Evolutionary conservation across 305 asterid genomes (phyloP).

Genomic region (Solanum hybrid): DNA sequence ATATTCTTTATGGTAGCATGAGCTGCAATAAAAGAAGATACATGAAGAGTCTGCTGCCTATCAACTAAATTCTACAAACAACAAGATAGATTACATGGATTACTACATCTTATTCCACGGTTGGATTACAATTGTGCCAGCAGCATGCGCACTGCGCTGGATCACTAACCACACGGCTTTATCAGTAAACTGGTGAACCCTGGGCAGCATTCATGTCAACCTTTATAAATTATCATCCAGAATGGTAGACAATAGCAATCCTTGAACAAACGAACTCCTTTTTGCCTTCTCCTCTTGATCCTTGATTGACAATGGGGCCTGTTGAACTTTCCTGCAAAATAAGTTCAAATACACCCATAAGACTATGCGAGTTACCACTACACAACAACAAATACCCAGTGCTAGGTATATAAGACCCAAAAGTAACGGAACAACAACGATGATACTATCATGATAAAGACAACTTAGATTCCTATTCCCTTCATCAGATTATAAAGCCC

Average conservation of each 20-base stretch:
- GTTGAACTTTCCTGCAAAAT: conserved; percentile 33
- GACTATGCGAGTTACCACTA: neutral
- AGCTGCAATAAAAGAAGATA: conserved; percentile 21
- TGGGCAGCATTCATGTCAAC: neutral
- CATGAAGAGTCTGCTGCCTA: conserved; percentile 15
- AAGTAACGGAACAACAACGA: neutral
- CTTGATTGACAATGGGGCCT: conserved; percentile 42
- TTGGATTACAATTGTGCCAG: neutral
- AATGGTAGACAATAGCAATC: conserved; percentile 45
- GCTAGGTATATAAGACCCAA: neutral
- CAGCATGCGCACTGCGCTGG: neutral
- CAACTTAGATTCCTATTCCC: neutral
- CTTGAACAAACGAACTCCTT: conserved; percentile 48
- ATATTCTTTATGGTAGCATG: conserved; percentile 25
- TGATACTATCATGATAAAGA: neutral
- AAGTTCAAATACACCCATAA: neutral
- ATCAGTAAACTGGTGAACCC: neutral
- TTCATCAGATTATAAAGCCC: neutral
- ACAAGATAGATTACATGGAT: conserved; percentile 45
- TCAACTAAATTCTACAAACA: conserved; percentile 37
- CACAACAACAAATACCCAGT: neutral
- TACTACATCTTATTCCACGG: conserved; percentile 52
- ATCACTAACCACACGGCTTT: neutral
- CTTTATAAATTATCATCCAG: conserved; percentile 32
- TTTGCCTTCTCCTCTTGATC: conserved; percentile 56